Percentiles rank a stretch among this genome's conserved stretches.
These are phyloP conservation scores for Phylloporus sp. DNA, from an alignment of 1,284 basidiomycete species.

Conservation along the genomic window DNA sequence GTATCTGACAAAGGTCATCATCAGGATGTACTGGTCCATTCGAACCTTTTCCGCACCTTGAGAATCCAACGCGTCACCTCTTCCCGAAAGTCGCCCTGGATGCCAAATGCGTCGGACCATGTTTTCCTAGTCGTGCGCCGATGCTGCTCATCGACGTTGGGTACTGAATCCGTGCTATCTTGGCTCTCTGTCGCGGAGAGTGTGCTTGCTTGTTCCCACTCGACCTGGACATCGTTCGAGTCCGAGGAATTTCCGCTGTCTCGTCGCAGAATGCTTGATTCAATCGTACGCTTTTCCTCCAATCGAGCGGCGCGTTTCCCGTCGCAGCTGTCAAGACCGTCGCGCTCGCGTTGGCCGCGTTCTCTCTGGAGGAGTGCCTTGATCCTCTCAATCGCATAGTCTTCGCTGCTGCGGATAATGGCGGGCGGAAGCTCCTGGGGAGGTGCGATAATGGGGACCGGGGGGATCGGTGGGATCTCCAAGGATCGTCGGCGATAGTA, in stretches of 20 bases:
- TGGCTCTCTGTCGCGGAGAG: slow-evolving; percentile 12
- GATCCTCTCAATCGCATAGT: slow-evolving; percentile 53
- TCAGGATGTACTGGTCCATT: slow-evolving; percentile 1
- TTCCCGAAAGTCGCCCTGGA: slow-evolving; percentile 42
- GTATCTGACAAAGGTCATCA: slow-evolving; percentile 26
- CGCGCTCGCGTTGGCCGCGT: slow-evolving; percentile 40
- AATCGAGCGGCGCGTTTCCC: slow-evolving; percentile 16
- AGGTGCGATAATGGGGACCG: slow-evolving; percentile 63
- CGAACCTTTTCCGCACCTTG: slow-evolving; percentile 40
- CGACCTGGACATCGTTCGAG: slow-evolving; percentile 18
- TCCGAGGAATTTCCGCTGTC: slow-evolving; percentile 18
- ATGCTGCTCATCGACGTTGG: not conserved
- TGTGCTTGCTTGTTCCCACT: slow-evolving; percentile 29
- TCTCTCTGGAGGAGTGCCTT: slow-evolving; percentile 52
- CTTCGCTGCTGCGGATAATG: slow-evolving; percentile 47
- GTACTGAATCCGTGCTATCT: not conserved
- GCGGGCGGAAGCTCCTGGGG: slow-evolving; percentile 43
- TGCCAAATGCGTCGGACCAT: slow-evolving; percentile 31
- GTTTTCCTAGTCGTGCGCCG: slow-evolving; percentile 2
- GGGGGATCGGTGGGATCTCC: slow-evolving; percentile 20
- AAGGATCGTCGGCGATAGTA: slow-evolving; percentile 17
- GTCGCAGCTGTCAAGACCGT: slow-evolving; percentile 39
- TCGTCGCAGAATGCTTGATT: slow-evolving; percentile 12
- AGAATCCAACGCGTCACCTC: slow-evolving; percentile 53
- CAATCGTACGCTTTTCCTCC: not conserved